Evolutionary conservation across 1,139 yeast species (phyloP), one percentile per base, ranked within the genome.

Genomic region (Sugiyamaella sp.): DNA sequence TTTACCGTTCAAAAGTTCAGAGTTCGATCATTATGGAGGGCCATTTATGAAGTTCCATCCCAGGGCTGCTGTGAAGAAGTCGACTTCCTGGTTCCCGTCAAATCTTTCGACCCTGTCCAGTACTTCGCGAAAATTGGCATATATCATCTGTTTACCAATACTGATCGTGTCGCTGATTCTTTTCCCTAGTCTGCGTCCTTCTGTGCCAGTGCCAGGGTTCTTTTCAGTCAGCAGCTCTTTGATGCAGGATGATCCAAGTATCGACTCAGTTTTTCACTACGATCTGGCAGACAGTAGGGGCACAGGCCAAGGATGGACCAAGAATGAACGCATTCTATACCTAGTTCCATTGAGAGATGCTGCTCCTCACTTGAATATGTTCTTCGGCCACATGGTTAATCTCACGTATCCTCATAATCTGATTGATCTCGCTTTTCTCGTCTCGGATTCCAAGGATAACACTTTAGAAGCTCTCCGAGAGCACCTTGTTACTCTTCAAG

Each of bases 271-370:
- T 8, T 78, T 76, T 51, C 81, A 73, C 62, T 83, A 79, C 63
- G 89, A 84, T 63, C 67, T 84, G 52, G 57, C 71, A 29, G 76
- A 78, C 46, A 77, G 77, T 56, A 74, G 72, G 50, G 84, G 84
- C 16, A 69, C 80, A 25, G 74, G 73, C 12, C 74, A 77, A 43
- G 88, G 88, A 16, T 80, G 84, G 84, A 79, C 78, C 58, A 71
- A 73, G 46, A 76, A 74, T 16, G 89, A 84, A 62, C 74, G 86
- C 41, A 78, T 84, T 17, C 70, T 84, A 44, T 80, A 82, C 59
- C 77, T 84, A 57, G 87, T 84, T n/a, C 89, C 89, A 5, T 68
- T 84, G 53, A 77, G 89, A 68, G 88, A 84, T 64, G 89, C 89
- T 4, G 81, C 84, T n/a, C 74, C 80, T 21, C 88, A 82, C 69